Percentiles rank a stretch among this genome's conserved stretches.
These are phyloP conservation scores for Paecilomyces formosus DNA, from an alignment of 2,329 filamentous ascomycete genomes.

Conservation along the genomic window DNA sequence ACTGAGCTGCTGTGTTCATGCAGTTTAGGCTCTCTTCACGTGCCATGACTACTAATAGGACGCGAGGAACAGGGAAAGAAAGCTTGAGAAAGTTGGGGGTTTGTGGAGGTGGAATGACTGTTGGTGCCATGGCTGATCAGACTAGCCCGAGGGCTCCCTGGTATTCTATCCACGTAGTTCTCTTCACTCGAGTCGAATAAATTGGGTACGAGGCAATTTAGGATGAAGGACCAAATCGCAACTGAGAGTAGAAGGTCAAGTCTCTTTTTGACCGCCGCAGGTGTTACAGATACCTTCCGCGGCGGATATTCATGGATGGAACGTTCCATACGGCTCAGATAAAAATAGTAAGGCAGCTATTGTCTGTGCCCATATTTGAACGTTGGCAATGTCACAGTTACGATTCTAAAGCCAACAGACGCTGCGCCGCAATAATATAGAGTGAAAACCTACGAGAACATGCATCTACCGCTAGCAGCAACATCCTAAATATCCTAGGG, in stretches of 20 bases:
- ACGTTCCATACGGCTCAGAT: neutral
- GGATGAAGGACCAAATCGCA: neutral
- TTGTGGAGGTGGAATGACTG: neutral
- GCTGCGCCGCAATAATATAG: neutral
- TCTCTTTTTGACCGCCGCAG: neutral
- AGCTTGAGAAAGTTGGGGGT: slow-evolving; percentile 1
- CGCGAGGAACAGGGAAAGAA: slow-evolving; percentile 5
- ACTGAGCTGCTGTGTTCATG: slow-evolving; percentile 34
- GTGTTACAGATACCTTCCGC: neutral
- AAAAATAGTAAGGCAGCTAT: neutral
- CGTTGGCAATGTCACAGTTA: neutral
- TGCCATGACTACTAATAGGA: slow-evolving; percentile 36
- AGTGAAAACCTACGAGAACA: neutral
- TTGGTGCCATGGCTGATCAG: neutral
- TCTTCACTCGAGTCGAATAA: neutral
- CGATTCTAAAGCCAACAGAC: neutral
- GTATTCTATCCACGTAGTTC: neutral
- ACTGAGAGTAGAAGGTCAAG: neutral
- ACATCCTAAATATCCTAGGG: neutral
- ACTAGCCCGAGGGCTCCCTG: neutral
- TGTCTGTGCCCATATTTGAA: neutral
- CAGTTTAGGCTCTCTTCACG: slow-evolving; percentile 34
- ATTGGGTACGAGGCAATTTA: neutral
- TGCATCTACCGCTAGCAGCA: neutral
- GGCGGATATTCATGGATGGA: neutral